These are phyloP conservation scores for Rubroboletus satanas DNA, from an alignment of 768 basidiomycete species.

Conservation along the genomic window DNA sequence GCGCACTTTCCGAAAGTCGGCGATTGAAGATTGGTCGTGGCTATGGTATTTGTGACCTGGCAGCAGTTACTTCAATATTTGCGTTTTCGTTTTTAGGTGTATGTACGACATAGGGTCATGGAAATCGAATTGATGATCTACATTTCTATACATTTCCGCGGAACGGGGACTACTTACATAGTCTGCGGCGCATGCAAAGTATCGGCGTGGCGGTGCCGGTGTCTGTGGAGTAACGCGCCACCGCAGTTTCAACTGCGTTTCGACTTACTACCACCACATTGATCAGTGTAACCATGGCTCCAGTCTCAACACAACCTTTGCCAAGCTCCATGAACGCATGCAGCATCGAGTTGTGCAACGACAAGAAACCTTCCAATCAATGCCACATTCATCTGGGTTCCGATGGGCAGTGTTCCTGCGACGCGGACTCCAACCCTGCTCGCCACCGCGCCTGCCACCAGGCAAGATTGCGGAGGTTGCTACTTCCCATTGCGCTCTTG, in stretches of 20 bases:
- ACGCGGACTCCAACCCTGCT: slow-evolving; percentile 13
- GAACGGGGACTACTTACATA: not conserved
- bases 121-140: too few species aligned
- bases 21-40: not conserved
- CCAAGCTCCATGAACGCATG: slow-evolving; percentile 22
- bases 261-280: slow-evolving; percentile 6
- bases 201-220: not conserved
- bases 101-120: not conserved
- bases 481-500: slow-evolving; percentile 34
- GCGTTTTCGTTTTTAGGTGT: not conserved
- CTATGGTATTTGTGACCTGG: slow-evolving; percentile 4
- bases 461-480: slow-evolving; percentile 30
- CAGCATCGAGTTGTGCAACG: not conserved
- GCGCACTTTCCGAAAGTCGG: slow-evolving; percentile 1
- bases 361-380: slow-evolving; percentile 20
- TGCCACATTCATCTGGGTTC: slow-evolving; percentile 24
- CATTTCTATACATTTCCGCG: too few species aligned
- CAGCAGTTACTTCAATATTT: slow-evolving; percentile 6
- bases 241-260: not conserved
- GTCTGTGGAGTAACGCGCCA: not conserved
- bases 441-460: slow-evolving; percentile 33
- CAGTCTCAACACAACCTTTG: slow-evolving; percentile 27
- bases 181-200: not conserved
- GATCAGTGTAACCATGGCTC: slow-evolving; percentile 21
- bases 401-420: slow-evolving; percentile 20